phyloP scores from a whole-genome alignment of 768 basidiomycete species.

The Boletus pseudopeckii region DNA sequence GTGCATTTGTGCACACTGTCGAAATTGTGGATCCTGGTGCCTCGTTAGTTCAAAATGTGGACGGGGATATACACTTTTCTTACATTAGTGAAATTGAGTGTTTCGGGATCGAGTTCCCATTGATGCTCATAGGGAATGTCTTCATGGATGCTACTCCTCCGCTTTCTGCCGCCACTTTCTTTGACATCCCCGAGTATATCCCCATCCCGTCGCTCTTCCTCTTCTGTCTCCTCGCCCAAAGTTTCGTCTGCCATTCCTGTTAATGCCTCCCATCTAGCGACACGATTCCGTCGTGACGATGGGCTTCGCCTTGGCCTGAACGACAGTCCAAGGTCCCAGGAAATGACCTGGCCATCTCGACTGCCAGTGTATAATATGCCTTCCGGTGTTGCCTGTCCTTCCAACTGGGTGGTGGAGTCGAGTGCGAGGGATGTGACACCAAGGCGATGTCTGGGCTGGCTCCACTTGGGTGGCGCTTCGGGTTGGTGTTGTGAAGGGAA shows the following conservation, averaged over 20 bases:
- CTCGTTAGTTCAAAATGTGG: slow-evolving; percentile 8
- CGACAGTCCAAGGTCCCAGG: slow-evolving; percentile 78
- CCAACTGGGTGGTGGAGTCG: slow-evolving; percentile 75
- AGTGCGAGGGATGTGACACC: slow-evolving; percentile 86
- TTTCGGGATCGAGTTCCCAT: slow-evolving; percentile 74
- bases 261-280: slow-evolving; percentile 69
- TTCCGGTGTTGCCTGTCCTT: slow-evolving; percentile 63
- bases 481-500: slow-evolving; percentile 34
- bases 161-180: slow-evolving; percentile 33
- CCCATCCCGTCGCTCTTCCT: slow-evolving; percentile 69
- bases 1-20: slow-evolving; percentile 87
- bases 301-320: slow-evolving; percentile 45
- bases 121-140: slow-evolving; percentile 62
- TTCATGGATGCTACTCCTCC: slow-evolving; percentile 27
- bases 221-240: slow-evolving; percentile 60
- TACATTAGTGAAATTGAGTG: slow-evolving; percentile 48
- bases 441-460: slow-evolving; percentile 79
- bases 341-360: slow-evolving; percentile 81
- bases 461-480: slow-evolving; percentile 17
- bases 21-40: slow-evolving; percentile 58
- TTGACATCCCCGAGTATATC: slow-evolving; percentile 75
- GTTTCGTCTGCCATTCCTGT: slow-evolving; percentile 81
- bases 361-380: slow-evolving; percentile 91
- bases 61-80: slow-evolving; percentile 19
- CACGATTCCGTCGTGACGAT: slow-evolving; percentile 21